Evolutionary conservation across 1,139 yeast genomes (phyloP), one percentile per base, ranked within the genome.

Genomic region (Yamadazyma buinensis): DNA sequence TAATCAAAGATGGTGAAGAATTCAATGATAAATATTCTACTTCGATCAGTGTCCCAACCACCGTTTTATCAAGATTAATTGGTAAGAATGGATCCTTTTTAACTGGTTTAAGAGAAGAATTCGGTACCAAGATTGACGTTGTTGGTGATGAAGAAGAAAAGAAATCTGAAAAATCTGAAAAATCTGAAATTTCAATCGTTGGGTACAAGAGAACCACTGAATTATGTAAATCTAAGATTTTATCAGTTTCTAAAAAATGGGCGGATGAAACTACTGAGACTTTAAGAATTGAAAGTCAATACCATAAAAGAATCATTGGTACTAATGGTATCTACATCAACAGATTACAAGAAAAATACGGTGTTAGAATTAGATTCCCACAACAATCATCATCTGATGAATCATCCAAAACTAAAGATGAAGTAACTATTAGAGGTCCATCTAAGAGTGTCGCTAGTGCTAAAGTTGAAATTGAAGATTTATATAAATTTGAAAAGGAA

Each of bases 401-500:
- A 41, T 61, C 64, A 14, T 72, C 72, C 40, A 59, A 51, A 42
- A 47, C 59, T 44, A 64, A 65, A 47, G 85, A 86, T 50, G 84
- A 82, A 48, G 87, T 92, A 36, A 70, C 80, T 23, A 75, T 94
- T 43, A 81, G 81, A 51, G 99, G 99, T 35, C 95, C 97, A 35
- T 85, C 97, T 15, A 82, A 81, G 60, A 92, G 90, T 46, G 97
- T 86, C 30, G 73, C 78, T 21, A 82, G 84, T 55, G 95, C 95
- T 29, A 80, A 80, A 56, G 92, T 82, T 46, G 99, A 94, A 67
- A 67, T 94, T 54, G 71, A 75, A 51, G 97, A 88, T 41, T 72
- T 94, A 46, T 72, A 85, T 48, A 84, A 84, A 49, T 94, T 83
- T 59, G 97, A 90, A 60, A 81, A 77, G 54, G 96, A 86, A 49